Evolutionary conservation across 345 rosid genomes (phyloP).

Genomic region (Euphorbia lathyris): DNA sequence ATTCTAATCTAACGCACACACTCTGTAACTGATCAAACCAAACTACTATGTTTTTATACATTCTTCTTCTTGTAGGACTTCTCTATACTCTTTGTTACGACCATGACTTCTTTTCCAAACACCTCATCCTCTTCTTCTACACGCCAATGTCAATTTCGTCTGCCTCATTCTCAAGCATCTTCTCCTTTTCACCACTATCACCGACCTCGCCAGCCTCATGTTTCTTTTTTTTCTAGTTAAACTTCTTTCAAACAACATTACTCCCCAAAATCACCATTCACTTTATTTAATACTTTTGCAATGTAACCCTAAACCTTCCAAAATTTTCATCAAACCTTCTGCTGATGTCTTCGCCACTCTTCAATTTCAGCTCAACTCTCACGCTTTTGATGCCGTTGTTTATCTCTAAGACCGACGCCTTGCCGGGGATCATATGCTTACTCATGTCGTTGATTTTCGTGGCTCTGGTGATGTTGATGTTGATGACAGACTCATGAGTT

Average conservation of each 20-base stretch:
- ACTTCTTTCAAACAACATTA: not conserved
- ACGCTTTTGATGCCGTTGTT: constrained; percentile 1
- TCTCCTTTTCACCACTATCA: not conserved
- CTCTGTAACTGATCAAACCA: too few species aligned
- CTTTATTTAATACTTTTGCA: constrained; percentile 5
- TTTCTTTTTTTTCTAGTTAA: not conserved
- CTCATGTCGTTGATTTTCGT: constrained; percentile 7
- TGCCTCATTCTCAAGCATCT: not conserved
- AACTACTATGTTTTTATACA: not conserved
- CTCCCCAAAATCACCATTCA: not conserved
- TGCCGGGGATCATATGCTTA: constrained; percentile 14
- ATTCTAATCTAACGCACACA: too few species aligned
- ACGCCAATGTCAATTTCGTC: not conserved
- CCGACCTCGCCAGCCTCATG: not conserved
- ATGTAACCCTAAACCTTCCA: constrained; percentile 9
- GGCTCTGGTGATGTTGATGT: not conserved
- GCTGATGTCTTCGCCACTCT: not conserved
- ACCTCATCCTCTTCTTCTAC: not conserved
- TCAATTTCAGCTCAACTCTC: not conserved
- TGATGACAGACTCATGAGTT: constrained; percentile 1
- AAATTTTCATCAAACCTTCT: not conserved
- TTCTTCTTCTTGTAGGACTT: constrained; percentile 3
- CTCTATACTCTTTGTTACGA: not conserved
- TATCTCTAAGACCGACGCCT: constrained; percentile 14
- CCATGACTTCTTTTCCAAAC: not conserved